phyloP scores from a whole-genome alignment of 306 rosid species.

The Quillaja saponaria region DNA sequence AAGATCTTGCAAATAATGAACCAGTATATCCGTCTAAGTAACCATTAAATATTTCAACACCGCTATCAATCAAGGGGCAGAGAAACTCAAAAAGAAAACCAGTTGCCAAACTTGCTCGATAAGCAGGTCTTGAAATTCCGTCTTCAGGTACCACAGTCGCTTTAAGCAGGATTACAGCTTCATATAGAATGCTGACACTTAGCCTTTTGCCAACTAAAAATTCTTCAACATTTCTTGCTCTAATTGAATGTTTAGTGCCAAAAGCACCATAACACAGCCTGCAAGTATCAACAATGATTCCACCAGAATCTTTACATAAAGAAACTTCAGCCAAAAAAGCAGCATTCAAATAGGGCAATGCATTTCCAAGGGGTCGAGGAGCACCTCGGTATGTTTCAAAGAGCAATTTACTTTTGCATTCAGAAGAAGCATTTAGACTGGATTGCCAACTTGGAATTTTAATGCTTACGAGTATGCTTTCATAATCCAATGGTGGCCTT shows the following conservation, averaged over 20 bases:
- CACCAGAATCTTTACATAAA: conserved; percentile 47
- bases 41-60: conserved; percentile 28
- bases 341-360: conserved; percentile 71
- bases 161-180: conserved; percentile 57
- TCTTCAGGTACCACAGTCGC: conserved; percentile 54
- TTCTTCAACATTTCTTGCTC: conserved; percentile 75
- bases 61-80: conserved; percentile 46
- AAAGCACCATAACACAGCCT: conserved; percentile 73
- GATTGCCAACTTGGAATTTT: conserved; percentile 59
- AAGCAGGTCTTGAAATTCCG: conserved; percentile 54
- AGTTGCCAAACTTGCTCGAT: conserved; percentile 73
- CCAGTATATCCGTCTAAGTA: conserved; percentile 25
- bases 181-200: conserved; percentile 46
- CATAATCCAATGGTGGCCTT: conserved; percentile 57
- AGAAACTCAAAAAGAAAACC: conserved; percentile 78
- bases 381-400: conserved; percentile 86
- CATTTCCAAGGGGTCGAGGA: conserved; percentile 84
- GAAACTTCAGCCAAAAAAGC: conserved; percentile 74
- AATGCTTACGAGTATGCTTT: conserved; percentile 59
- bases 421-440: conserved; percentile 32
- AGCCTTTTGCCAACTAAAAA: conserved; percentile 61
- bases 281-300: conserved; percentile 47
- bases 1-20: conserved; percentile 7
- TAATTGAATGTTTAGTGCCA: conserved; percentile 68
- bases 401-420: conserved; percentile 35